A percentile compares a stretch with the other conserved stretches of the same genome.
Evolutionary conservation across 805 yeast genomes (phyloP).

Genomic region (Priceomyces castillae): DNA sequence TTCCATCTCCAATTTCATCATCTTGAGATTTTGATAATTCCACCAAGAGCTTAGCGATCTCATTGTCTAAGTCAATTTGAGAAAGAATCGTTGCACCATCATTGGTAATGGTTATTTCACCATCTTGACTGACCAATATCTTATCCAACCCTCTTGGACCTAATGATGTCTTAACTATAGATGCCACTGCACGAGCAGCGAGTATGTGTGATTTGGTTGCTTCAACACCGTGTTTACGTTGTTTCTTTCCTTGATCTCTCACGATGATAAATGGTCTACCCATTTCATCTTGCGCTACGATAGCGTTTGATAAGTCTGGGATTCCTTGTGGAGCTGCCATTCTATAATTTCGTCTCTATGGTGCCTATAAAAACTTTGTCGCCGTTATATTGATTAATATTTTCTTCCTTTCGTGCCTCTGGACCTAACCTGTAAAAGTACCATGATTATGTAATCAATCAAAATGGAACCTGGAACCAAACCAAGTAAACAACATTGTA

Average conservation of each 20-base stretch:
- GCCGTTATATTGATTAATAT: constrained; percentile 6
- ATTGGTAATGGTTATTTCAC: constrained; percentile 96
- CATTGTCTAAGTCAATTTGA: constrained; percentile 94
- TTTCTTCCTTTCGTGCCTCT: constrained; percentile 2
- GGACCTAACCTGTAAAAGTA: neutral
- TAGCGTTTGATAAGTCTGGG: constrained; percentile 97
- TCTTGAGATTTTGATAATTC: constrained; percentile 94
- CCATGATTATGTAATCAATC: neutral
- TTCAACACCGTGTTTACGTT: constrained; percentile 49
- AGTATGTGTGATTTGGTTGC: constrained; percentile 76
- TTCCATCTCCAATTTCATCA: constrained; percentile 98
- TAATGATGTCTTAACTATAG: constrained; percentile 84
- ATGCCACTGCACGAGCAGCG: constrained; percentile 93
- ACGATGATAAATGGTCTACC: constrained; percentile 99
- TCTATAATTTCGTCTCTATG: constrained; percentile 1
- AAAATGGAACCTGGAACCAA: no score
- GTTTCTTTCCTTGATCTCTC: constrained; percentile 80
- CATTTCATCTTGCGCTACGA: constrained; percentile 98
- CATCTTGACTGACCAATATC: constrained; percentile 91
- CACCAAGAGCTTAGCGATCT: constrained; percentile 92
- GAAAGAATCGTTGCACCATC: constrained; percentile 97
- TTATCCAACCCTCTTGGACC: constrained; percentile 99
- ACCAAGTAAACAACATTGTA: no score
- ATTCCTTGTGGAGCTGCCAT: constrained; percentile 31
- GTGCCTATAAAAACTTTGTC: neutral